Base-by-base conservation (phyloP, 176 grass and related monocot species). In the Areca catechu region DNA sequence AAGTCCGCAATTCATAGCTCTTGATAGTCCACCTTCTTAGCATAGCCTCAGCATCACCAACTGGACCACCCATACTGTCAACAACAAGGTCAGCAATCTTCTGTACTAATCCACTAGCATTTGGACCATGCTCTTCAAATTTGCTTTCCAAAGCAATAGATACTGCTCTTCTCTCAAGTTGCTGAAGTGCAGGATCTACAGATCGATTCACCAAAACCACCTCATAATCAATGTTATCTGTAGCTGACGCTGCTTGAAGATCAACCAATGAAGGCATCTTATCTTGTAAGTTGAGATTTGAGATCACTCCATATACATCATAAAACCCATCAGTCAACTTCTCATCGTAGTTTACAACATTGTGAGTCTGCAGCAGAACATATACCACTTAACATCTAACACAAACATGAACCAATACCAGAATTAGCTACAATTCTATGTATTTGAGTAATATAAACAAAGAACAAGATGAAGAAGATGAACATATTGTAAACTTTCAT, bases 271-370 rank as follows among this genome's bases (percentile, higher is more conserved):
- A 83, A n/a, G 84, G 93, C 62, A 98, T 79, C 24, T 69, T 89
- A 50, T 66, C 78, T 58, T 78, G 68, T 67, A 77, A 76, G 7
- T 30, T 70, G 12, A 81, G 60, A 53, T 77, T 73, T 72, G 74
- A 59, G 63, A 69, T 61, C 49, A 77, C 76, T 56, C 80, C 77
- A 25, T 80, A 92, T 25, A 92, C 48, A 77, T 92, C 87, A 78
- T 92, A 98, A 76, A 98, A 88, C 4, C 87, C 87, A 66, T 97
- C 93, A 20, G 56, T 50, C 16, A 98, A 72, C 29, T 60, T 53
- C 76, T 92, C 93, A 56, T 92, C 87, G 74, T 98, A 98, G 71
- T 78, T 74, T 63, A 98, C 79, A 24, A 92, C 84, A 80, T 79
- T 92, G 73, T 80, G 83, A 75, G 82, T 88, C 80, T 83, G 80